Conservation (phyloP, 352 stramenopile genomes). For the Globisporangium barbulae region DNA sequence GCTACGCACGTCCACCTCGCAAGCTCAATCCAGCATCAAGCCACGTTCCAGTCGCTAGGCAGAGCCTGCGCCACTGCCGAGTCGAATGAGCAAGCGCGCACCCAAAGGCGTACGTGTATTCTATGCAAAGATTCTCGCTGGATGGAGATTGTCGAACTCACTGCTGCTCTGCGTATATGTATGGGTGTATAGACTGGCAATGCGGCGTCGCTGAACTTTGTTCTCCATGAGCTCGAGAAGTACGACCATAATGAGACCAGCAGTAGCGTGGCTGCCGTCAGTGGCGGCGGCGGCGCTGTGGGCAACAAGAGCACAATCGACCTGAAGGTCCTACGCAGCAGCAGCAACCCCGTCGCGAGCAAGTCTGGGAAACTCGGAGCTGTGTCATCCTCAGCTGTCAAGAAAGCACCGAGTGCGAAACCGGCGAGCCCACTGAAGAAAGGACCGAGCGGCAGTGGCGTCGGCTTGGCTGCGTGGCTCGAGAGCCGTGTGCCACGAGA, state of each 20-base stretch:
- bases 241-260: conserved; percentile 39
- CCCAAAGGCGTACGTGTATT: conserved; percentile 37
- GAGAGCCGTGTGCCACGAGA: conserved; percentile 42
- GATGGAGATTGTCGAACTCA: neutral
- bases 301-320: neutral
- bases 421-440: conserved; percentile 16
- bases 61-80: neutral
- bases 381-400: neutral
- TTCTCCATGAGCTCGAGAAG: conserved; percentile 57
- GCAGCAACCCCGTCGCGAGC: conserved; percentile 1
- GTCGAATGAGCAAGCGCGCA: conserved; percentile 46
- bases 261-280: neutral
- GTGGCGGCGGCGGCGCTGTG: conserved; percentile 8
- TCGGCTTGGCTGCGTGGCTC: conserved; percentile 41
- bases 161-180: conserved; percentile 6
- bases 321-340: conserved; percentile 6
- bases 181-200: conserved; percentile 17
- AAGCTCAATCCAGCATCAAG: neutral
- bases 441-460: conserved; percentile 9
- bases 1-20: neutral
- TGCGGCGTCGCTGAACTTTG: conserved; percentile 49
- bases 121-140: neutral
- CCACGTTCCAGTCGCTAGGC: neutral
- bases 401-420: conserved; percentile 1
- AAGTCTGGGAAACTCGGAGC: neutral